Evolutionary conservation across 2,329 filamentous ascomycete species (phyloP), one percentile per base, ranked within the genome.

Genomic region (Neofusicoccum parvum): DNA sequence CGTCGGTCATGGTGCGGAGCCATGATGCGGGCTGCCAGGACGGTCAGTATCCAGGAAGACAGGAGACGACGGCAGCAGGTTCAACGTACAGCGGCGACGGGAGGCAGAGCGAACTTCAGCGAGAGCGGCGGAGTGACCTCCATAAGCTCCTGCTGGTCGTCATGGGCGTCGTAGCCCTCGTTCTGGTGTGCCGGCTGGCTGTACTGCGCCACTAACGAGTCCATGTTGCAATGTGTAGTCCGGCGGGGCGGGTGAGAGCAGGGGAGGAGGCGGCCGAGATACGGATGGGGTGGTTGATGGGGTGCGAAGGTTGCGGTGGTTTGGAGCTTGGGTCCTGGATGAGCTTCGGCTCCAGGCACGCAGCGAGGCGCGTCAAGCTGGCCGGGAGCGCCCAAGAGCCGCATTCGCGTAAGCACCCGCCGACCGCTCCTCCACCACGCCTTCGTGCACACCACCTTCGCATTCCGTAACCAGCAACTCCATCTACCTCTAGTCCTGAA

Each of bases 1-100:
- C 95, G 84, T 99, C 95, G 72, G 95, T 98, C 80, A 92, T 92
- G 72, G 95, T 92, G 78, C 95, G 94, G 75, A 99, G 92, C 91
- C 95, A 99, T 75, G 92, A 88, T 70, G 93, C 91, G 72, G 92
- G 91, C 92, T 97, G 77, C 11, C 51, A 12, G n/a, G 2, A 20
- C 11, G 60, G n/a, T 65, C 34, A 70, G n/a, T 51, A 56, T 37
- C 10, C 36, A 23, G 36, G 15, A 54, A n/a, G 51, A 23, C 36
- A 58, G n/a, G 41, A 62, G 39, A 34, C 12, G 15, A 60, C 5
- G 37, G 66, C 32, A 32, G 15, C 34, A 15, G 41, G 15, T 6
- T 32, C 41, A 23, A 65, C 88, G 75, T 83, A 96, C 93, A 81
- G 96, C 91, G 73, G 92, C 90, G 79, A 98, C 88, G 62, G 95